Base-by-base conservation (phyloP, 208 protist species). In the Herpetomonas tarakana region DNA sequence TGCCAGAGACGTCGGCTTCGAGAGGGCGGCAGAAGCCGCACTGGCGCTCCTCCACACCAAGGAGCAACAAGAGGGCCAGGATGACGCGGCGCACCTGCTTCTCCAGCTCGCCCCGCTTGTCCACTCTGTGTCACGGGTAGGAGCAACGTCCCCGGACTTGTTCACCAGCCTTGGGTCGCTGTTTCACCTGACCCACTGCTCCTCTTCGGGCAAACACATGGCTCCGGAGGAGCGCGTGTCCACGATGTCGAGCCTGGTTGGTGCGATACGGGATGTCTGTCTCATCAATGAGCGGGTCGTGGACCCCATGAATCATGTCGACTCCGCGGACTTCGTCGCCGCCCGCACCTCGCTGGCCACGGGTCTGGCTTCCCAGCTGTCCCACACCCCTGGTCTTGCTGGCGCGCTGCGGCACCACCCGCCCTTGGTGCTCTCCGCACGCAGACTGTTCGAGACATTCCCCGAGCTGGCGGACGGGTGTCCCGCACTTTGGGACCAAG, bases 401-500 rank as follows among this genome's bases (percentile, higher is more conserved):
- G n/a, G 25, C 16, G 58, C 58, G 27, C 54, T 83, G 31, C 62
- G 59, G 2, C 71, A 44, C 22, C 52, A 86, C 62, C 75, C 78
- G 1, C 39, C 74, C n/a, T 58, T 87, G 25, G 65, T 88, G 16
- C 58, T 95, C 1, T 24, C 62, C 4, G 66, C 91, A 35, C 85
- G 89, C 22, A 66, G 61, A 3, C 55, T 91, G 14, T 95, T 87
- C 60, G 89, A 95, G 62, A 70, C 63, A 31, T 53, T 71, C 27
- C 62, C 75, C 4, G 39, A 50, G 3, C 58, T 88, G 16, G 49
- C 49, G 4, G 49, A 74, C 1, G 55, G 76, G 22, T 72, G 74
- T n/a, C 71, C 72, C 1, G 62, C 52, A 18, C 56, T 95, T 52
- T 95, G 89, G 86, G 85, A 95, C 58, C 68, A 68, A 2, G 66